phyloP scores from a whole-genome alignment of 2,329 filamentous ascomycete genomes.

The Xylariomycetidae sp. region DNA sequence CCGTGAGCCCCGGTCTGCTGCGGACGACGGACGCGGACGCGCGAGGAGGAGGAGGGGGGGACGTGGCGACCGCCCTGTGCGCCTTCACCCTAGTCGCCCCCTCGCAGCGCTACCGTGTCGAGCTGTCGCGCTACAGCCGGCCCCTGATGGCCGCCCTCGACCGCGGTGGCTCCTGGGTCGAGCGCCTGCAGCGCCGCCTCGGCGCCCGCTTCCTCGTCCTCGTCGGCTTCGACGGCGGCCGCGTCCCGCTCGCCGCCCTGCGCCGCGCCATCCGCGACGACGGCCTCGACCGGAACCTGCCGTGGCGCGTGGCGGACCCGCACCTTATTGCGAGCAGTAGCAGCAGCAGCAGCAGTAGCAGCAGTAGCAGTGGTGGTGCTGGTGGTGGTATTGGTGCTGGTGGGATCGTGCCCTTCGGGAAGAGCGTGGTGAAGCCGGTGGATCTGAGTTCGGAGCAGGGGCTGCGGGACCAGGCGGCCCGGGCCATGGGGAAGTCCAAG shows the following conservation, averaged over 20 bases:
- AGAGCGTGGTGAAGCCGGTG: conserved; percentile 15
- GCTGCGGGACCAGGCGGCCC: conserved; percentile 6
- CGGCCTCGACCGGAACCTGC: conserved; percentile 34
- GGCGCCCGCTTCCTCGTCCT: conserved; percentile 28
- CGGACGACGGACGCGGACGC: not conserved
- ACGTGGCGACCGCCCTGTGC: conserved; percentile 14
- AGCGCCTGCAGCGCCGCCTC: conserved; percentile 14
- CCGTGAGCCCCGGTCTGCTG: conserved; percentile 15
- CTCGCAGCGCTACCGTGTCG: conserved; percentile 16
- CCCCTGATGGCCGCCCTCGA: conserved; percentile 6
- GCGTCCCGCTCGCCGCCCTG: conserved; percentile 30
- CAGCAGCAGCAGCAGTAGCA: too few species aligned
- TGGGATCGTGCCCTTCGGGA: conserved; percentile 26
- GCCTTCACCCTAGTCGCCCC: conserved; percentile 31
- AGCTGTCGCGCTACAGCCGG: conserved; percentile 2
- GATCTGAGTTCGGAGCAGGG: conserved; percentile 1
- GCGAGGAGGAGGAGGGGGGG: too few species aligned
- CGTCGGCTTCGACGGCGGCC: conserved; percentile 30
- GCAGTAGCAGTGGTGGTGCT: too few species aligned
- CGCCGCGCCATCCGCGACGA: conserved; percentile 36
- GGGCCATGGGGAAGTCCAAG: not conserved
- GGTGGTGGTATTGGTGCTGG: conserved; percentile 7
- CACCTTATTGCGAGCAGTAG: too few species aligned
- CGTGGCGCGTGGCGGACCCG: conserved; percentile 29
- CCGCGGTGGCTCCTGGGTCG: conserved; percentile 18